phyloP scores from a whole-genome alignment of 345 rosid genomes.

The Pelargonium nanum region DNA sequence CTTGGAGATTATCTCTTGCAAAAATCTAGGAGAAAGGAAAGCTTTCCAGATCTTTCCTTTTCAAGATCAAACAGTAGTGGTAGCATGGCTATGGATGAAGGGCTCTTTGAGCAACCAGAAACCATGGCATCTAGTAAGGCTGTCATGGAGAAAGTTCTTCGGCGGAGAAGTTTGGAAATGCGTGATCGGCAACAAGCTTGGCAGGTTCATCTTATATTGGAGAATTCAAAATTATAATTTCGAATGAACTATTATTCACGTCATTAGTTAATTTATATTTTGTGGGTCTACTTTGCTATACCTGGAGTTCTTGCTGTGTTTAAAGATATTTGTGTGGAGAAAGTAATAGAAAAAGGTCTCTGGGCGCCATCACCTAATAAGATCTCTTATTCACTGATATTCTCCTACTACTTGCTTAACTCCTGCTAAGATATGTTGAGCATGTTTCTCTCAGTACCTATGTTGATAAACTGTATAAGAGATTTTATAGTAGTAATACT shows the following conservation, averaged over 20 bases:
- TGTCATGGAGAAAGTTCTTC: conserved; percentile 40
- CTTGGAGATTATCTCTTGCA: conserved; percentile 52
- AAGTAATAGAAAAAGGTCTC: too few relatives aligned
- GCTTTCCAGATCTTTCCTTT: conserved; percentile 29
- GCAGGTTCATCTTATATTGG: conserved; percentile 51
- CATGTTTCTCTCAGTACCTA: too few relatives aligned
- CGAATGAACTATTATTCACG: background rate
- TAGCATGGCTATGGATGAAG: conserved; percentile 55
- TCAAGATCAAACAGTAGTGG: conserved; percentile 54
- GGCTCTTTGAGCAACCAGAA: conserved; percentile 59
- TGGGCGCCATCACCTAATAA: too few relatives aligned
- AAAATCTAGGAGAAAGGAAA: conserved; percentile 32
- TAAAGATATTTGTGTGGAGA: too few relatives aligned
- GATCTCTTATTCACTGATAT: too few relatives aligned
- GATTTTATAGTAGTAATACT: too few relatives aligned
- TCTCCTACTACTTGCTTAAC: too few relatives aligned
- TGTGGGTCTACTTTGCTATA: background rate
- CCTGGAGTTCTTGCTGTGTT: too few relatives aligned
- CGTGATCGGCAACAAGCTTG: conserved; percentile 53
- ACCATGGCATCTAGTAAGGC: conserved; percentile 36
- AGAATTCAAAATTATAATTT: conserved; percentile 8
- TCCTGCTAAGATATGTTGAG: too few relatives aligned
- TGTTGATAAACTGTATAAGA: too few relatives aligned
- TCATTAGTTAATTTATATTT: background rate
- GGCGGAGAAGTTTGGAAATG: conserved; percentile 48